phyloP scores from a whole-genome alignment of 805 yeast species.

The Saccharomycopsis synnaedendra region DNA sequence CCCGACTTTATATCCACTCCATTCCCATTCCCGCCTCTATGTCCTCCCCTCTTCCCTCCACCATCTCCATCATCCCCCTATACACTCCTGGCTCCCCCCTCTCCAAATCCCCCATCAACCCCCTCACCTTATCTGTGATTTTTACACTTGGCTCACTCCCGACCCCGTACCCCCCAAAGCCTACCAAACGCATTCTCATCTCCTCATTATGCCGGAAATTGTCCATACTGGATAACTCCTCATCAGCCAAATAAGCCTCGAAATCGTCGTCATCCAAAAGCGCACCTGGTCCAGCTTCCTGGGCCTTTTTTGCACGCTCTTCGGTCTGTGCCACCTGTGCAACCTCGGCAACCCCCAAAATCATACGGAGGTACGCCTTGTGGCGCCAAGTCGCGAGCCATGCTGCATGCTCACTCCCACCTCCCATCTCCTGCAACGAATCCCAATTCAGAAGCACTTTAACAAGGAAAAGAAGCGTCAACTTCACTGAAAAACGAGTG shows the following conservation, averaged over 20 bases:
- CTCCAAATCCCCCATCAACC: neutral
- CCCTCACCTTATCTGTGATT: neutral
- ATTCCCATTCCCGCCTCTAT: too few relatives aligned
- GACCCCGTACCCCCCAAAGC: neutral
- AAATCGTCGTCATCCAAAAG: neutral
- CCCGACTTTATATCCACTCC: too few relatives aligned
- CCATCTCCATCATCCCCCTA: too few relatives aligned
- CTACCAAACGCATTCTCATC: conserved; percentile 5
- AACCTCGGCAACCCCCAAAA: conserved; percentile 1
- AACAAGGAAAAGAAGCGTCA: conserved; percentile 3
- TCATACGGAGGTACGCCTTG: conserved; percentile 7
- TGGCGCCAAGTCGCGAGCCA: conserved; percentile 4
- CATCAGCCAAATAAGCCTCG: neutral
- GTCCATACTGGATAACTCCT: conserved; percentile 6
- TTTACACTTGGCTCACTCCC: neutral
- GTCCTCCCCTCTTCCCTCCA: too few relatives aligned
- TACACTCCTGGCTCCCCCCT: too few relatives aligned
- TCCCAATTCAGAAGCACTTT: conserved; percentile 5
- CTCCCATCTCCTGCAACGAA: neutral
- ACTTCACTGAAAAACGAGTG: neutral
- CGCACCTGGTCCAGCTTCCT: neutral
- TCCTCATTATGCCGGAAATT: conserved; percentile 6
- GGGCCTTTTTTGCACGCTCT: neutral
- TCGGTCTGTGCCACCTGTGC: conserved; percentile 4
- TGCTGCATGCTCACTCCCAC: too few relatives aligned